A percentile compares a stretch with the other conserved stretches of the same genome.
Evolutionary conservation across 768 basidiomycete species (phyloP).

Genomic region (Macrolepiota fuliginosa): DNA sequence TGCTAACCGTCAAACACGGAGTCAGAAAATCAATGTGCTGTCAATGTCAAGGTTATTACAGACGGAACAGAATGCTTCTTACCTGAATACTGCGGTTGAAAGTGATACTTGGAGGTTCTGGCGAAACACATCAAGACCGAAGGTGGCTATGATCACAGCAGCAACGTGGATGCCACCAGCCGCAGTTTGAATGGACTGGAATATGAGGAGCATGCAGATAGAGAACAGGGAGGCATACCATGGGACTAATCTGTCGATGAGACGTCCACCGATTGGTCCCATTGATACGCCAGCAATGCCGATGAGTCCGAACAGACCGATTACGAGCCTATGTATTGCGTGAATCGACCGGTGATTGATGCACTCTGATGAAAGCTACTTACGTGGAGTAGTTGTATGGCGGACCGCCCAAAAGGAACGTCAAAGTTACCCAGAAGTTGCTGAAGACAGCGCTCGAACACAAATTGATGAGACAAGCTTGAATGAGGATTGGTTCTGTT

Average conservation of each 20-base stretch:
- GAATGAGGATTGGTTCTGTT: slow-evolving; percentile 78
- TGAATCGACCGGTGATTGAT: not conserved
- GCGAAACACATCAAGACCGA: slow-evolving; percentile 73
- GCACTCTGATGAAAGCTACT: slow-evolving; percentile 18
- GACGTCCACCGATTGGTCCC: slow-evolving; percentile 66
- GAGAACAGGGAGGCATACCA: slow-evolving; percentile 75
- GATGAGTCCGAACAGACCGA: slow-evolving; percentile 73
- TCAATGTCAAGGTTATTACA: not conserved
- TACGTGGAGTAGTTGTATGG: slow-evolving; percentile 79
- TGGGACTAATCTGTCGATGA: slow-evolving; percentile 68
- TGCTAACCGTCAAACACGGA: slow-evolving; percentile 23
- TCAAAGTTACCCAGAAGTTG: slow-evolving; percentile 72
- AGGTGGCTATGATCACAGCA: slow-evolving; percentile 65
- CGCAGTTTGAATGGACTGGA: slow-evolving; percentile 63
- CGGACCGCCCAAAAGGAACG: slow-evolving; percentile 75
- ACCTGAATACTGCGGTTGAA: slow-evolving; percentile 59
- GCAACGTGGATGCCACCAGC: slow-evolving; percentile 70
- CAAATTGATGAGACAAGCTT: slow-evolving; percentile 60
- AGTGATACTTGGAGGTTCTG: slow-evolving; percentile 73
- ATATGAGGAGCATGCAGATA: slow-evolving; percentile 42
- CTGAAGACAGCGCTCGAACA: slow-evolving; percentile 58
- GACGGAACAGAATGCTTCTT: slow-evolving; percentile 12
- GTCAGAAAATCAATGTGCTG: not conserved
- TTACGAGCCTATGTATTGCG: slow-evolving; percentile 36
- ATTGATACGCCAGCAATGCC: slow-evolving; percentile 70